Evolutionary conservation across 768 basidiomycete species (phyloP), one percentile per base, ranked within the genome.

Genomic region (Sarcomyxa edulis): DNA sequence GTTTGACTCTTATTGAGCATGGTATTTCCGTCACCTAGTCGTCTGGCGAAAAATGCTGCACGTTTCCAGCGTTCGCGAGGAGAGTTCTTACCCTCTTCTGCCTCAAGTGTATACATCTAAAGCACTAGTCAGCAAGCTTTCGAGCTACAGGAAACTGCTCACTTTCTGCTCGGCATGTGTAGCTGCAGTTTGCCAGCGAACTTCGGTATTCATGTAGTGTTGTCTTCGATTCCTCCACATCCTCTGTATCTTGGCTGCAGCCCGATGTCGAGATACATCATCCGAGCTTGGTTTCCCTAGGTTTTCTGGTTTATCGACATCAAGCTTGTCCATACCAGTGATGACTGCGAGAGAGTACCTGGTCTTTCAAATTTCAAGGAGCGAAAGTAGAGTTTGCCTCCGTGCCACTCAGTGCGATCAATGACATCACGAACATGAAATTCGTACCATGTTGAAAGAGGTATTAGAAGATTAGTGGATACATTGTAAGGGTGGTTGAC

Each of bases 41-140:
- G 49, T 2, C 54, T 48, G 7, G 67, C 59, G 34, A 74, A 55
- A 43, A 69, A 67, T 3, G 55, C 62, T 0, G 66, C 70, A 6
- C 76, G 62, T 33, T 58, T 56, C 75, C 74, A 78, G 1, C 77
- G 63, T 7, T 66, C 55, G 15, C 54, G 54, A 4, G 68, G 61
- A 3, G 65, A 58, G 42, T 76, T 77, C 43, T 55, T 56, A n/a
- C 70, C 74, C 11, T 65, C 50, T 2, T 59, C 48, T 1, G 75
- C 75, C 4, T 61, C 69, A 14, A 59, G 46, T 36, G 71, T 54
- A 27, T 61, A 62, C 14, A 67, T 54, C 69, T 74, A 44, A 15
- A 10, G 19, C 7, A 15, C 27, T 22, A 18, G n/a, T 18, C 14
- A 18, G n/a, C 9, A 11, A 12, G 5, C 6, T 31, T 19, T 6